These are phyloP conservation scores for Aegilops umbellulata DNA, from an alignment of 176 grass and related monocot species.

Conservation along the genomic window DNA sequence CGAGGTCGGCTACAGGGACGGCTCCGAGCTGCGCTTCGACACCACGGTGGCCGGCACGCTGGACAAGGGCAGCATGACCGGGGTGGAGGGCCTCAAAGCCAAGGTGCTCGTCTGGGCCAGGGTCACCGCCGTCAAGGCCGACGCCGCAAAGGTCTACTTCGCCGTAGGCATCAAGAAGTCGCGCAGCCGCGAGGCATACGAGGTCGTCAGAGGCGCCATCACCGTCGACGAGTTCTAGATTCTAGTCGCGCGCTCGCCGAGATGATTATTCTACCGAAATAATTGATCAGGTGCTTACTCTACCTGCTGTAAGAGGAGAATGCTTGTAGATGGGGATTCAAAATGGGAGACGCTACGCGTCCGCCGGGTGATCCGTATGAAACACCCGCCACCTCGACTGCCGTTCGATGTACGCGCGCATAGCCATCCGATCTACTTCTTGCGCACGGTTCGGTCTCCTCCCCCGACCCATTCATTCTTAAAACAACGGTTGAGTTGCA, in stretches of 20 bases:
- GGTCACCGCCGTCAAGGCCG: constrained; percentile 71
- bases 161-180: constrained; percentile 75
- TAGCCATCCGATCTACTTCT: too few species aligned
- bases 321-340: background rate
- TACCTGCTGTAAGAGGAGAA: background rate
- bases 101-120: constrained; percentile 90
- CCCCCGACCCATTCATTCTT: too few species aligned
- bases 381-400: too few species aligned
- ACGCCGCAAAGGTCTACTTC: constrained; percentile 78
- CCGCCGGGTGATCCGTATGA: too few species aligned
- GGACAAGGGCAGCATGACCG: constrained; percentile 57
- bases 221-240: constrained; percentile 65
- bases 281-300: background rate
- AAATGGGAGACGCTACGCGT: too few species aligned
- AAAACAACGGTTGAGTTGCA: too few species aligned
- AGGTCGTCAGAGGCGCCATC: constrained; percentile 61
- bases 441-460: too few species aligned
- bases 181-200: constrained; percentile 67
- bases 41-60: constrained; percentile 56
- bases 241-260: background rate
- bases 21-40: constrained; percentile 76
- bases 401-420: too few species aligned
- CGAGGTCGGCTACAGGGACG: constrained; percentile 87
- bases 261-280: background rate
- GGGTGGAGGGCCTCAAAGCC: constrained; percentile 86